Evolutionary conservation across 257 asterid species (phyloP), one percentile per base, ranked within the genome.

Genomic region (Osmanthus fragrans): DNA sequence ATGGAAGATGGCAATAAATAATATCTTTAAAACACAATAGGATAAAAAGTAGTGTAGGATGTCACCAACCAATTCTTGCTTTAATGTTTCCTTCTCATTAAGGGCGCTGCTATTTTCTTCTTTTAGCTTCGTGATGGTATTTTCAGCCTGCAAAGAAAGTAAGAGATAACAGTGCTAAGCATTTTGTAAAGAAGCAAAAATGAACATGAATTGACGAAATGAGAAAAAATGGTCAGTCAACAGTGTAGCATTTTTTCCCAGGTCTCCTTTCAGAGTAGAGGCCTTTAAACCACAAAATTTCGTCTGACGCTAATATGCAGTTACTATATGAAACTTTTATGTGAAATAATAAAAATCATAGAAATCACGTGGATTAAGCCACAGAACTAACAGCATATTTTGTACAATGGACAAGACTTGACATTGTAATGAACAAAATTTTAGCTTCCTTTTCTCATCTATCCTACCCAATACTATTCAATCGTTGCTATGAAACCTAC

Each of bases 21-120:
- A 37, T 16, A 65, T 45, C 72, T 67, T 12, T 47, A 27, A 1
- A 6, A 66, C 15, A 18, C 10, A 5, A 51, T 64, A 65, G 12
- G 40, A 71, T 5, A 25, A 45, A 65, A 65, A 54, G 16, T 25
- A 15, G 49, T 2, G 32, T 27, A 30, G 7, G 63, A 39, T 64
- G 80, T 45, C 80, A 82, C 88, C 72, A 79, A 90, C 97, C 93
- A 90, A 63, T 85, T 94, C 96, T 77, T 81, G 87, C 72, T 80
- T 82, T 73, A 88, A 77, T 33, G 63, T 76, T 64, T 87, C 92
- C 77, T 84, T 84, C 77, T 87, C 92, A 19, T 51, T 77, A 56
- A 78, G 33, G 78, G 81, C 58, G 84, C 73, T 84, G 78, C 58
- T 84, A 80, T 74, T 86, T 77, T 88, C 96, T 80, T 82, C 89